Evolutionary conservation across 2,329 filamentous ascomycete genomes (phyloP).

Genomic region (Fusarium subtropicale): DNA sequence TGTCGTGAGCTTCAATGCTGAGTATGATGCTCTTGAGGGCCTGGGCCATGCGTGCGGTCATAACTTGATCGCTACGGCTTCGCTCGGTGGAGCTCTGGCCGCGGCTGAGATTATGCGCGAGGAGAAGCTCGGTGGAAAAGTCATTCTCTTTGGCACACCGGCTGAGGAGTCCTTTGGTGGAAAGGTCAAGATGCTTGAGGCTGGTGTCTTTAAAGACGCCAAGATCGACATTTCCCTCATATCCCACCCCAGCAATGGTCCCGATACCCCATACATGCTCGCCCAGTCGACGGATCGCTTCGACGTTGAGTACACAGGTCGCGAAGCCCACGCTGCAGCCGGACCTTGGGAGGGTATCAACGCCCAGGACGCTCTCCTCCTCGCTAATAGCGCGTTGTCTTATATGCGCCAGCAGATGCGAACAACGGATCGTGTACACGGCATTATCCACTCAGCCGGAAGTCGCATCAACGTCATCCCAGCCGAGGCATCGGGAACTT

Average conservation of each 20-base stretch:
- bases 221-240: conserved; percentile 44
- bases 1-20: conserved; percentile 57
- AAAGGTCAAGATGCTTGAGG: conserved; percentile 41
- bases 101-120: conserved; percentile 33
- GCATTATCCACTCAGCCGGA: conserved; percentile 37
- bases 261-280: conserved; percentile 33
- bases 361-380: conserved; percentile 38
- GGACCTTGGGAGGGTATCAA: conserved; percentile 40
- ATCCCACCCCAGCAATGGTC: conserved; percentile 29
- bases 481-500: conserved; percentile 68
- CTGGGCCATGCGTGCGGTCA: conserved; percentile 42
- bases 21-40: conserved; percentile 47
- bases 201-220: conserved; percentile 28
- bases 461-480: conserved; percentile 43
- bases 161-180: conserved; percentile 40
- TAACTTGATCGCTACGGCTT: conserved; percentile 40
- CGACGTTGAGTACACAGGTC: conserved; percentile 32
- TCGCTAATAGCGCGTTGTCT: conserved; percentile 36
- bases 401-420: conserved; percentile 39
- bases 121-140: conserved; percentile 35
- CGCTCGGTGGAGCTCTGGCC: conserved; percentile 31
- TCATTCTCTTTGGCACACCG: conserved; percentile 39
- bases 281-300: conserved; percentile 35
- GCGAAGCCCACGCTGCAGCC: conserved; percentile 33
- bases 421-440: conserved; percentile 34